Evolutionary conservation across 257 asterid species (phyloP), one percentile per base, ranked within the genome.

Genomic region (Ophiorrhiza pumila): DNA sequence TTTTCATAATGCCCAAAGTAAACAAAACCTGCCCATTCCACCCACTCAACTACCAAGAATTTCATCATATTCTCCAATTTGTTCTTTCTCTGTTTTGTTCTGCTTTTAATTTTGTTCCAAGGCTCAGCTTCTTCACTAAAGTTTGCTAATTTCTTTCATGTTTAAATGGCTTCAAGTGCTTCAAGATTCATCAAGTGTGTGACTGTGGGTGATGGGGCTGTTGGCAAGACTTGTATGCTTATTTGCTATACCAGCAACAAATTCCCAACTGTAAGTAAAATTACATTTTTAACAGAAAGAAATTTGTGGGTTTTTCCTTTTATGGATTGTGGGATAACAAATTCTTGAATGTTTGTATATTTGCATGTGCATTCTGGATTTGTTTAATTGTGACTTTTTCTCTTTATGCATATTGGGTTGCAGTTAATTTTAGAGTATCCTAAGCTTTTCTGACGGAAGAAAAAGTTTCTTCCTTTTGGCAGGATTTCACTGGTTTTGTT

Each of bases 161-260:
- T 83, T 68, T 58, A 60, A n/a, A 92, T 93, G 98, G 85, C 96
- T 83, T 59, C 95, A 42, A 88, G 83, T 80, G 98, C 87, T 80
- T 91, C 97, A 69, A 89, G 91, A 82, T 93, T 93, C 88, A 93
- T 93, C 86, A 93, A 93, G 83, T 93, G 98, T 83, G 98, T 93
- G 73, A 93, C 96, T 41, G 97, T 93, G 75, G 98, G 98, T 71
- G 98, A 93, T 89, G 98, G 98, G 14, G 98, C 98, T 78, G 98
- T 93, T 63, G 98, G 98, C 78, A 93, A 93, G 84, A 93, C 98
- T 60, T 93, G 98, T 89, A 93, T 93, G 97, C 97, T 93, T 35
- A 93, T 93, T 71, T 93, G 97, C 90, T 93, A 91, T 72, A 93
- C 98, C 85, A 91, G 97, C 71, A 93, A 93, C 88, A 91, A 91